These are phyloP conservation scores for Coemansia sp. DNA, from an alignment of 192 early-diverging fungal species.

Conservation along the genomic window DNA sequence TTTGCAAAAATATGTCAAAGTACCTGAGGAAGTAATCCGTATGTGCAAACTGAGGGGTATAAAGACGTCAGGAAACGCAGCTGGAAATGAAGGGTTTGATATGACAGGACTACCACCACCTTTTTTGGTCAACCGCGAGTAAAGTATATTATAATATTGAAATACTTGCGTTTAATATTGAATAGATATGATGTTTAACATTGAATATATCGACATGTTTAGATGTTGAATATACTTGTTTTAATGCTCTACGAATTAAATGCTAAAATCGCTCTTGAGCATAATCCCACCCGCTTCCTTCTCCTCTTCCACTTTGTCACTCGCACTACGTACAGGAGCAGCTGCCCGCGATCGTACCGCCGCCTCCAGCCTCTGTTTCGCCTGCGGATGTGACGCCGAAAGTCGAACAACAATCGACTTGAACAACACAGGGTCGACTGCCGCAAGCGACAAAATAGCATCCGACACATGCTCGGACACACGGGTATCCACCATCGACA, in stretches of 20 bases:
- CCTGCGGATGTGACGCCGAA: conserved; percentile 19
- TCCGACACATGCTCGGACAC: conserved; percentile 7
- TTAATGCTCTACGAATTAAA: background rate
- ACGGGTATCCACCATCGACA: conserved; percentile 31
- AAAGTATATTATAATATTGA: background rate
- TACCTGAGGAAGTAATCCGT: background rate
- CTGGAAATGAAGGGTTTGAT: conserved; percentile 1
- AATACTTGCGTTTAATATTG: too few species aligned
- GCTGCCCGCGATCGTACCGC: conserved; percentile 24
- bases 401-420: conserved; percentile 20
- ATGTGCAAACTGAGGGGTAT: background rate
- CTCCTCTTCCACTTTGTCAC: background rate
- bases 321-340: background rate
- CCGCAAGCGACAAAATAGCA: conserved; percentile 24
- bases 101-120: background rate
- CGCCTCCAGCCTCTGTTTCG: conserved; percentile 24
- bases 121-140: background rate
- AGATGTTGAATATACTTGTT: background rate
- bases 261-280: conserved; percentile 33
- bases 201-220: background rate
- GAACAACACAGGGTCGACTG: conserved; percentile 15
- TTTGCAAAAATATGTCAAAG: background rate
- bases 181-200: background rate
- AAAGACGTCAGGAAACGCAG: background rate
- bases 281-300: conserved; percentile 3